phyloP scores from a whole-genome alignment of 805 yeast species.

The Pichia californica region DNA sequence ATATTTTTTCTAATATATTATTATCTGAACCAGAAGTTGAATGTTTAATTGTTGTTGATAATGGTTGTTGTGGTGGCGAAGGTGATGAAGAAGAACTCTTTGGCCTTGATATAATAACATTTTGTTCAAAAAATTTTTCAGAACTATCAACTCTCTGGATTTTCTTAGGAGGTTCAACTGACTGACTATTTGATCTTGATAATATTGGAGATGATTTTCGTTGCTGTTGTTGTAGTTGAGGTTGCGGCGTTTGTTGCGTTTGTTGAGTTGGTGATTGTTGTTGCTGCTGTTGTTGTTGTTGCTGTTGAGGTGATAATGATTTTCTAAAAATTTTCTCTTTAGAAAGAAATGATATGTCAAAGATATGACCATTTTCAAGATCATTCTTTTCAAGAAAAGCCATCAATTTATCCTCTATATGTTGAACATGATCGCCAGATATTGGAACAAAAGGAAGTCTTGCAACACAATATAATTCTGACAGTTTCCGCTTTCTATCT shows the following conservation, averaged over 20 bases:
- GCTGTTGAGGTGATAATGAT: constrained; percentile 25
- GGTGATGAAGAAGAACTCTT: background rate
- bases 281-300: constrained; percentile 11
- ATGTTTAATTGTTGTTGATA: no score
- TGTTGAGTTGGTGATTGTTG: constrained; percentile 24
- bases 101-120: no score
- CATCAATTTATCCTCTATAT: constrained; percentile 34
- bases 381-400: constrained; percentile 48
- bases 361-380: constrained; percentile 39
- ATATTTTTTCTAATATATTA: no score
- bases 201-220: background rate
- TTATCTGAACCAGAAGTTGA: no score
- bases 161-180: constrained; percentile 6
- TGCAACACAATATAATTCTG: constrained; percentile 57
- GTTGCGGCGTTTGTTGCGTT: constrained; percentile 11
- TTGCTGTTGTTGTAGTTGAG: constrained; percentile 3
- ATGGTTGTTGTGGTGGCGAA: background rate
- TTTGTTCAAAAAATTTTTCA: no score
- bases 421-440: constrained; percentile 33
- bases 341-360: constrained; percentile 30
- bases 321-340: constrained; percentile 29
- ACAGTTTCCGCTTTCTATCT: constrained; percentile 49
- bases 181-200: constrained; percentile 1
- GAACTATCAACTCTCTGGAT: background rate
- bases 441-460: constrained; percentile 42